A percentile compares a stretch with the other conserved stretches of the same genome.
Conservation (phyloP, 2,329 filamentous ascomycete species). For the Pseudogymnoascus sp. region DNA sequence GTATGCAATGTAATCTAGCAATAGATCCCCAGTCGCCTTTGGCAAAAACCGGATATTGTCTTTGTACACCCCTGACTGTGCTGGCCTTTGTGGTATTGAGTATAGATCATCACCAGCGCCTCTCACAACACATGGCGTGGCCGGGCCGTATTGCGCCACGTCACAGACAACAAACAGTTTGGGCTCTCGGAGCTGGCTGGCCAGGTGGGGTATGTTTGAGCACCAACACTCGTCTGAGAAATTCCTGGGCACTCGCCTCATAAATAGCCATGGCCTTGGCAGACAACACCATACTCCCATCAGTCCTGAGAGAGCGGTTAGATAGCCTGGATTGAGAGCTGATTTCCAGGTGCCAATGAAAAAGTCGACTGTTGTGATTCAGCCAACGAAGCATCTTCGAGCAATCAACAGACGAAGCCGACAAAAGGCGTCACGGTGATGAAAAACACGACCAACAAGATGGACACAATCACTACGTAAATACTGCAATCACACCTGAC, state of each 20-base stretch:
- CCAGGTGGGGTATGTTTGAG: constrained; percentile 9
- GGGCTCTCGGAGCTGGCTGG: constrained; percentile 5
- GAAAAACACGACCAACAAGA: constrained; percentile 9
- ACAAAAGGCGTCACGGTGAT: background rate
- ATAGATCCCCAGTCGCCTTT: constrained; percentile 14
- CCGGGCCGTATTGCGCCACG: constrained; percentile 12
- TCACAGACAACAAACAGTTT: constrained; percentile 16
- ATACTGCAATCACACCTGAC: constrained; percentile 2
- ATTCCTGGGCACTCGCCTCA: constrained; percentile 13
- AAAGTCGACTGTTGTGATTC: constrained; percentile 1
- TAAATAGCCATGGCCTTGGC: constrained; percentile 14
- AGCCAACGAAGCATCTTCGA: background rate
- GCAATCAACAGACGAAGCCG: background rate
- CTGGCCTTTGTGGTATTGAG: constrained; percentile 17
- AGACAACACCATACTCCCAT: constrained; percentile 8
- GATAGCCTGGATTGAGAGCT: background rate
- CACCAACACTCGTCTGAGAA: constrained; percentile 14
- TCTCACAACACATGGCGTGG: constrained; percentile 12
- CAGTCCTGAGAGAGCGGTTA: background rate
- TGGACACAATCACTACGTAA: background rate
- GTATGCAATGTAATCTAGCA: constrained; percentile 15
- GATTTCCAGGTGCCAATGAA: background rate
- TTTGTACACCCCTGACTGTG: constrained; percentile 15
- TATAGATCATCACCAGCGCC: constrained; percentile 17
- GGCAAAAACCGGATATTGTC: constrained; percentile 18